phyloP scores from a whole-genome alignment of 2,329 filamentous ascomycete genomes.

The Trichoderma hamatum region DNA sequence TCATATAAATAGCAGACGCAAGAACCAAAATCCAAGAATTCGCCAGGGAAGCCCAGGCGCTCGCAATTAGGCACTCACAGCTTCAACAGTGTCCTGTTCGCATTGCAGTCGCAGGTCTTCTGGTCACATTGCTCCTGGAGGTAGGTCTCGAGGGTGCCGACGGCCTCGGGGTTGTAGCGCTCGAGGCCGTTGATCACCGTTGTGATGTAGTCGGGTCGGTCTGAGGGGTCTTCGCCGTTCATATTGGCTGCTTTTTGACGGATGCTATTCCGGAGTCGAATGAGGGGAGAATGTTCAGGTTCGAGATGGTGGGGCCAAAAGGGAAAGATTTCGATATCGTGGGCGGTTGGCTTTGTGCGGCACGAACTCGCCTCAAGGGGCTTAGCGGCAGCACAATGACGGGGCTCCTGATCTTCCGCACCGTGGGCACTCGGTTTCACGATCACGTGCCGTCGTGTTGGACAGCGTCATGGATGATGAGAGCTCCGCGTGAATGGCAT shows the following conservation, averaged over 20 bases:
- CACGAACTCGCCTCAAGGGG: slow-evolving; percentile 41
- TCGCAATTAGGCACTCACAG: slow-evolving; percentile 65
- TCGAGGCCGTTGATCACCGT: slow-evolving; percentile 95
- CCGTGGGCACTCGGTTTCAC: slow-evolving; percentile 21
- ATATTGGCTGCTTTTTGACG: slow-evolving; percentile 48
- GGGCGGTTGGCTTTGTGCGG: slow-evolving; percentile 45
- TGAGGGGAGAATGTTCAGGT: slow-evolving; percentile 38
- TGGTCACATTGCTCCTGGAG: slow-evolving; percentile 93
- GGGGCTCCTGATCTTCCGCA: slow-evolving; percentile 34
- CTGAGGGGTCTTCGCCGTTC: slow-evolving; percentile 83
- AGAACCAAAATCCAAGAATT: background rate
- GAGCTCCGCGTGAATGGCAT: background rate
- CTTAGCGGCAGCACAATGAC: slow-evolving; percentile 35
- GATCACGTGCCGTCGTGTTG: slow-evolving; percentile 42
- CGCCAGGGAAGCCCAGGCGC: background rate
- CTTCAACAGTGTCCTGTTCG: slow-evolving; percentile 94
- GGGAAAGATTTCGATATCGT: slow-evolving; percentile 48
- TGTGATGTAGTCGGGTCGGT: slow-evolving; percentile 90
- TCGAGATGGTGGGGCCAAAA: slow-evolving; percentile 47
- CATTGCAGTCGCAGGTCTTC: slow-evolving; percentile 92
- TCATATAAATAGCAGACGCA: slow-evolving; percentile 53
- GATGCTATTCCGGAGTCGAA: slow-evolving; percentile 4
- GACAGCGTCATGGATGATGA: slow-evolving; percentile 38
- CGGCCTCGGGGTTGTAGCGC: slow-evolving; percentile 98
- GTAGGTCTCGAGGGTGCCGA: slow-evolving; percentile 90